These are phyloP conservation scores for Hyaloperonospora brassicae DNA, from an alignment of 352 stramenopile species.

Conservation along the genomic window DNA sequence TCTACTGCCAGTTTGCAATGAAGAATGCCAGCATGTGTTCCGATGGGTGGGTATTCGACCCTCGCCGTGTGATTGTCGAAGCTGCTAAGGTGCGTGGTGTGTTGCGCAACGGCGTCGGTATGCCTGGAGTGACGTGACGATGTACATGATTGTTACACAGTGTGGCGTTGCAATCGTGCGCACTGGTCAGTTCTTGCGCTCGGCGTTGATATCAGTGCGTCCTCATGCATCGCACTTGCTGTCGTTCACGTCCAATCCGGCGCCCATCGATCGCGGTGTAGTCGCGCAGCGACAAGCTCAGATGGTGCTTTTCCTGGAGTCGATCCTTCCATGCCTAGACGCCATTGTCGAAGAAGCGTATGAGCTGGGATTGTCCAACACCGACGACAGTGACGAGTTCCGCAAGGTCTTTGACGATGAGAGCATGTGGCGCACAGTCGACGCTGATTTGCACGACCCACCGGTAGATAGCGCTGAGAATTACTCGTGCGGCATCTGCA, in stretches of 20 bases:
- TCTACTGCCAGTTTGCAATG: slow-evolving; percentile 79
- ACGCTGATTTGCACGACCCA: slow-evolving; percentile 41
- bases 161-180: slow-evolving; percentile 57
- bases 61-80: slow-evolving; percentile 65
- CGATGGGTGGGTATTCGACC: slow-evolving; percentile 62
- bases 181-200: slow-evolving; percentile 63
- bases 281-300: slow-evolving; percentile 63
- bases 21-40: slow-evolving; percentile 64
- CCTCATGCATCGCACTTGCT: slow-evolving; percentile 37
- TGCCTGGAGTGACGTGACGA: slow-evolving; percentile 3
- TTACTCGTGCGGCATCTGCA: slow-evolving; percentile 61
- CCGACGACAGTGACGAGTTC: slow-evolving; percentile 64
- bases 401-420: slow-evolving; percentile 70
- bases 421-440: slow-evolving; percentile 60
- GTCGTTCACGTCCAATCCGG: slow-evolving; percentile 35
- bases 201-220: slow-evolving; percentile 25
- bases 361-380: slow-evolving; percentile 46
- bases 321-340: slow-evolving; percentile 65
- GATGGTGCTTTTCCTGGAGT: slow-evolving; percentile 78
- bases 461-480: slow-evolving; percentile 28
- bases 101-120: slow-evolving; percentile 1
- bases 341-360: slow-evolving; percentile 73
- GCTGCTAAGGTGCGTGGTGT: slow-evolving; percentile 43
- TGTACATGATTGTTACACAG: slow-evolving; percentile 17
- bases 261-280: slow-evolving; percentile 41